Evolutionary conservation across 1,284 basidiomycete species (phyloP), one percentile per base, ranked within the genome.

Genomic region (Ganoderma meredithae): DNA sequence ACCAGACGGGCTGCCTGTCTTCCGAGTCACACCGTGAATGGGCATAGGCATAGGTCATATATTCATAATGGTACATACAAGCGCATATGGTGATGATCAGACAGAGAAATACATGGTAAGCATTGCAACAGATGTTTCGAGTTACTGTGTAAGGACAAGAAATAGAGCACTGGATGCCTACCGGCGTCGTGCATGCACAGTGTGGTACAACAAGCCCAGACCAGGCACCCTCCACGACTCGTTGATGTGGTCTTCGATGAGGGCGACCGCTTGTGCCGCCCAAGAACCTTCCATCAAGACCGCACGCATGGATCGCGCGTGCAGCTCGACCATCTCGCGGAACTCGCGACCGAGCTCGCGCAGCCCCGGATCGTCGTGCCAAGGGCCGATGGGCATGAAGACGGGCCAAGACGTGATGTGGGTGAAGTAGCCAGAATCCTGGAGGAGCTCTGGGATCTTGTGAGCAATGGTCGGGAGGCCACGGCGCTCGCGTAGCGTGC

Each of bases 351-450:
- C 88, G 0, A 86, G 68, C 5, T 69, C 62, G 61, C 68, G 75
- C 71, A 79, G 71, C 56, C 71, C 75, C 22, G 77, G 65, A 59
- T 82, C 77, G 1, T 52, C 53, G 65, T 77, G 80, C 86, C 86
- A 88, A 12, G 79, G 76, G 1, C 87, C 87, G 43, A 89, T 78
- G 17, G 88, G 88, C 66, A 88, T 79, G 69, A 75, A 72, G 69
- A 79, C 75, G 12, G 73, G 72, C 56, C 73, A 71, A 1, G 78
- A 60, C 8, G 77, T 73, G 60, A 86, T 79, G 25, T 82, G 77
- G 0, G 70, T 72, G 75, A 89, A 90, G 15, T 69, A 67, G 2
- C 78, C 79, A 1, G 79, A 79, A 1, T 73, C 70, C 0, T 67
- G 56, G 12, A 90, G 74, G 67, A 80, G 79, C 8, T 62, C 67